A percentile compares a stretch with the other conserved stretches of the same genome.
phyloP scores from a whole-genome alignment of 345 rosid species.

The Moricandia arvensis region DNA sequence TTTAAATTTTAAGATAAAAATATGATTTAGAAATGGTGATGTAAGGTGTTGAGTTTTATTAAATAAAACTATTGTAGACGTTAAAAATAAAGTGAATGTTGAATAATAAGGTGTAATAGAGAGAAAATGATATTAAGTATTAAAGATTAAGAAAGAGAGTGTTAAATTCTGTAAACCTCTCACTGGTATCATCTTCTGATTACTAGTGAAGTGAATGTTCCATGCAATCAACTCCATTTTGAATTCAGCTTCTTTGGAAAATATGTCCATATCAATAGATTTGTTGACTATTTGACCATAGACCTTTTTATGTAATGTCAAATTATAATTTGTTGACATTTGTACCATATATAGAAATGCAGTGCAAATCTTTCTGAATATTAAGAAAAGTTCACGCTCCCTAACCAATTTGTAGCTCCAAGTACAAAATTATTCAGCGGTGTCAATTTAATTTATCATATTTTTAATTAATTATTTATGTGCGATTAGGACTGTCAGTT shows the following conservation, averaged over 20 bases:
- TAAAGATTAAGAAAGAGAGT: too few relatives aligned
- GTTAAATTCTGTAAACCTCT: too few relatives aligned
- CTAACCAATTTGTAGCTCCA: neutral
- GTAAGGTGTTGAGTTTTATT: too few relatives aligned
- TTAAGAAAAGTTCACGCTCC: neutral
- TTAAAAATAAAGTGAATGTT: too few relatives aligned
- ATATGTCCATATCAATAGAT: neutral
- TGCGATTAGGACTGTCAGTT: neutral
- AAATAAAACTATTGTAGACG: too few relatives aligned
- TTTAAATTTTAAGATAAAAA: too few relatives aligned
- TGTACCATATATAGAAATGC: neutral
- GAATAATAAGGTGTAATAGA: too few relatives aligned
- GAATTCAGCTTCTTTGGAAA: neutral
- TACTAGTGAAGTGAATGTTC: neutral
- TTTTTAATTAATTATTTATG: neutral
- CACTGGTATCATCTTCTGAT: slow-evolving; percentile 3
- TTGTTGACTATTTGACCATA: neutral
- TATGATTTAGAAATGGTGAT: too few relatives aligned
- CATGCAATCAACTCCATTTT: neutral
- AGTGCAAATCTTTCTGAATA: neutral
- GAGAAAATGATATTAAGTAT: too few relatives aligned
- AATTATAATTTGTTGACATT: neutral
- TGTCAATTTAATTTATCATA: neutral
- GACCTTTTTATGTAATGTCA: neutral
- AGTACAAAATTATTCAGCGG: neutral